A percentile compares a stretch with the other conserved stretches of the same genome.
Conservation (phyloP, 2,329 filamentous ascomycete genomes). For the Neoscytalidium dimidiatum region DNA sequence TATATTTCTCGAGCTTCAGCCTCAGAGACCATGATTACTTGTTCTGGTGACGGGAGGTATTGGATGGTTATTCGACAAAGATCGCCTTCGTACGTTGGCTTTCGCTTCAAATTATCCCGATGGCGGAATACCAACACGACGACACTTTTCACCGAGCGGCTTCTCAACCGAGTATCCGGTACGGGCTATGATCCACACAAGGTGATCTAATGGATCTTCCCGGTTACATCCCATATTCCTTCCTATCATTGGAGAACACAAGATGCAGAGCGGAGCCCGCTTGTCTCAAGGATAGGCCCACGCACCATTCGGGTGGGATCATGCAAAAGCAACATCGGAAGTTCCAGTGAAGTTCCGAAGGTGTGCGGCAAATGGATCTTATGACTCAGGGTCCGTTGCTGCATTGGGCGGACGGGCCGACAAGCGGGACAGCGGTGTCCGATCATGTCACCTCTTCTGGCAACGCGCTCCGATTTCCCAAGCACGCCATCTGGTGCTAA, state of each 20-base stretch:
- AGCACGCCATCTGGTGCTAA: not conserved
- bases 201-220: no score
- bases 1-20: constrained; percentile 40
- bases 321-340: not conserved
- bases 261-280: not conserved
- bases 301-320: not conserved
- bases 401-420: not conserved
- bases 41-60: not conserved
- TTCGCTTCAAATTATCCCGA: not conserved
- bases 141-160: not conserved
- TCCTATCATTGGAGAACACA: not conserved
- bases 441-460: not conserved
- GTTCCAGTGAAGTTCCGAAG: not conserved
- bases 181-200: not conserved
- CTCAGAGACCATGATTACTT: constrained; percentile 36
- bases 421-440: not conserved
- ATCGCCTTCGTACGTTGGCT: not conserved
- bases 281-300: not conserved
- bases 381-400: not conserved
- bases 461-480: not conserved
- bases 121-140: not conserved
- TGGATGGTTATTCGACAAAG: not conserved
- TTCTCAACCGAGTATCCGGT: not conserved
- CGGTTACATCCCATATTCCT: not conserved
- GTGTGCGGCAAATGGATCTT: not conserved